Evolutionary conservation across 2,329 filamentous ascomycete species (phyloP), one percentile per base, ranked within the genome.

Genomic region (Coniochaeta sp.): DNA sequence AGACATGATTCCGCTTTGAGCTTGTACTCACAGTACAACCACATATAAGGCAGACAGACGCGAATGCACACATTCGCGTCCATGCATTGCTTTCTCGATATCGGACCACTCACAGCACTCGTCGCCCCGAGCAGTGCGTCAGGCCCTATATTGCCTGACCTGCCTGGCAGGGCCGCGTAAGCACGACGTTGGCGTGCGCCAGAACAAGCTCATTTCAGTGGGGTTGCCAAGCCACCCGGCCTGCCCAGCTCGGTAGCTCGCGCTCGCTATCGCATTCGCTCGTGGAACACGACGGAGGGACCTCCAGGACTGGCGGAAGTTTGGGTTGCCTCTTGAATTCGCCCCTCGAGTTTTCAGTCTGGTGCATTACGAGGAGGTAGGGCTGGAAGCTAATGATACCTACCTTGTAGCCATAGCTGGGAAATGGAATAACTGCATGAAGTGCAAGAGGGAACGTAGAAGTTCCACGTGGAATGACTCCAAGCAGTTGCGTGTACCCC

Each of bases 91-190:
- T 6, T 31, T 14, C 14, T 20, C 7, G 18, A 47, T 42, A 42
- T 42, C 38, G 18, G 38, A 24, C 38, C 38, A 42, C 20, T 42
- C 38, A 42, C 38, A 42, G 38, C 18, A 18, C 22, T 9, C 20
- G 20, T 26, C 26, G 38, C 38, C 38, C 26, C 9, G 38, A 14
- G 22, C 27, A 12, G 6, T 6, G 6, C 6, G 27, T 30, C 27
- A 12, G 38, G 38, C 20, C 38, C 38, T 42, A 14, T 42, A 22
- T 24, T 42, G 38, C 38, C 38, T 42, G 38, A 22, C 38, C n/a
- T n/a, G n/a, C n/a, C n/a, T n/a, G n/a, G n/a, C n/a, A n/a, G 38
- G 38, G 38, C 38, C 38, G 38, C 38, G 38, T 42, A 42, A 42
- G 38, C 38, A 42, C 20, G 10, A 42, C 38, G 38, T 42, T 42